Evolutionary conservation across 2,329 filamentous ascomycete genomes (phyloP).

Genomic region (Cladophialophora exuberans): DNA sequence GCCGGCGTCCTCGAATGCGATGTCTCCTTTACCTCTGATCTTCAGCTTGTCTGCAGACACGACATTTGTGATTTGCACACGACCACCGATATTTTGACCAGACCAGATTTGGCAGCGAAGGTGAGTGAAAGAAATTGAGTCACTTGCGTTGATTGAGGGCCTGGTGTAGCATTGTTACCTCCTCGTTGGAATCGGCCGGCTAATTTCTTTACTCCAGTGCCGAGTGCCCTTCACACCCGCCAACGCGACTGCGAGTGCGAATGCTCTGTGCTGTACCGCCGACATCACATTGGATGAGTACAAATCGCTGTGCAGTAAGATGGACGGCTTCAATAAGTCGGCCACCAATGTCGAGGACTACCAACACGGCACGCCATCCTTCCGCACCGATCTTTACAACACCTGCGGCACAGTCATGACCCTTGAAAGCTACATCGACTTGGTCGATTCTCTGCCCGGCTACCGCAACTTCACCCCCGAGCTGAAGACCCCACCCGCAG

Average conservation of each 20-base stretch:
- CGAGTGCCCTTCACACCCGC: slow-evolving; percentile 64
- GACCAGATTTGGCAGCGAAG: slow-evolving; percentile 65
- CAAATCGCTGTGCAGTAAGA: slow-evolving; percentile 70
- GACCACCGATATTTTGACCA: slow-evolving; percentile 68
- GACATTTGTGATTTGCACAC: slow-evolving; percentile 70
- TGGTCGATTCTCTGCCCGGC: slow-evolving; percentile 59
- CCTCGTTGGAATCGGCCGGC: no score
- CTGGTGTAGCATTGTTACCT: no score
- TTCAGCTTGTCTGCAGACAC: slow-evolving; percentile 69
- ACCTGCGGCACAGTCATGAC: slow-evolving; percentile 64
- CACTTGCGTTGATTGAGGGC: no score
- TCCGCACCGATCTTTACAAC: slow-evolving; percentile 31
- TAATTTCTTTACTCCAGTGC: no score
- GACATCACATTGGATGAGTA: slow-evolving; percentile 72
- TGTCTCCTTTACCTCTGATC: slow-evolving; percentile 67
- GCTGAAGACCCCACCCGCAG: slow-evolving; percentile 63
- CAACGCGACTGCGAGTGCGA: slow-evolving; percentile 54
- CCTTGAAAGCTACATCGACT: slow-evolving; percentile 64
- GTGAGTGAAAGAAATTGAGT: no score
- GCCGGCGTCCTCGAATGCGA: slow-evolving; percentile 70
- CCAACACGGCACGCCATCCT: slow-evolving; percentile 59
- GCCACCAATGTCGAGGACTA: slow-evolving; percentile 61
- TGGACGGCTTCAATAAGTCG: slow-evolving; percentile 65
- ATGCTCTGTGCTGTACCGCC: slow-evolving; percentile 70
- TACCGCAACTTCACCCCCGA: slow-evolving; percentile 66